Base-by-base conservation (phyloP, 148 eudicot genomes). In the Spergularia bocconei region DNA sequence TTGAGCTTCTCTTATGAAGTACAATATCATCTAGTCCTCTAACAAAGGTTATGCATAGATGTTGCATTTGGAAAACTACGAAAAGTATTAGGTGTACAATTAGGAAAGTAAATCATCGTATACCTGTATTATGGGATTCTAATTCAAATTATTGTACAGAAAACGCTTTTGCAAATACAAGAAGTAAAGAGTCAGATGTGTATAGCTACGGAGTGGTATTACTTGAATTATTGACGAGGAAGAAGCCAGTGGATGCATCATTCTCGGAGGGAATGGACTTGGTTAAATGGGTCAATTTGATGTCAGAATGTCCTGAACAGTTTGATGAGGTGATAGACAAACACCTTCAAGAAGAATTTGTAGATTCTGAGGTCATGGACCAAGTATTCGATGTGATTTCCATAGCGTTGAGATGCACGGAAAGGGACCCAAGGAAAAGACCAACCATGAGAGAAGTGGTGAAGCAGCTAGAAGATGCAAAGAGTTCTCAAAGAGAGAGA, bases 401-500 rank as follows among this genome's bases (percentile, higher is more conserved):
- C 36, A 29, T 29, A 29, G 36, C 36, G 36, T 29, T 29, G 36
- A 29, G 36, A 29, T 29, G 36, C 36, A 29, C 36, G 36, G 36
- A 29, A 29, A 80, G 76, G 67, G 91, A 89, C 53, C 80, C 88
- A 51, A 72, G 80, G 67, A 86, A 69, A 77, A 87, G 93, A 72
- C 97, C 91, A 11, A 82, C 86, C 5, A 91, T 89, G 97, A 85
- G 91, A 81, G 89, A 89, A 13, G 93, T 89, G 0, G 91, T 89
- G 71, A 91, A 84, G 87, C 85, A 76, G 71, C 75, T 91, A 14
- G 80, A 78, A 76, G 82, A 79, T 58, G 66, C 83, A 33, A 75
- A 79, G 67, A 38, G 69, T 51, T 69, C 63, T 58, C 52, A 74
- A 33, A 62, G 75, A 67, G 72, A 84, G 76, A 87, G 29, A 38